A percentile compares a stretch with the other conserved stretches of the same genome.
Evolutionary conservation across 2,329 filamentous ascomycete genomes (phyloP).

Genomic region (Apiospora kogelbergensis): DNA sequence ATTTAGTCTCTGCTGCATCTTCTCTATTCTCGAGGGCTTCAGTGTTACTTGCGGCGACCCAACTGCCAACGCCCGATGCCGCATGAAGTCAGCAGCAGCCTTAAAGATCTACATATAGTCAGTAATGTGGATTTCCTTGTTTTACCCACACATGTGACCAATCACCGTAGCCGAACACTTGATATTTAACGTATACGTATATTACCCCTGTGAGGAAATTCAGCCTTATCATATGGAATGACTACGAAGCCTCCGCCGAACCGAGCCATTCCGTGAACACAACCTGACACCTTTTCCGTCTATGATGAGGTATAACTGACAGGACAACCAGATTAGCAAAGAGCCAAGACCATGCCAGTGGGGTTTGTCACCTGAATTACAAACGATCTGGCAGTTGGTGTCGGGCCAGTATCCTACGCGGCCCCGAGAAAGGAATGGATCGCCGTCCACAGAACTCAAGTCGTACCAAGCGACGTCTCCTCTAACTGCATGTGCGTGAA

Average conservation of each 20-base stretch:
- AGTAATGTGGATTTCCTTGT: too few relatives aligned
- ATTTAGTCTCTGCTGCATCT: too few relatives aligned
- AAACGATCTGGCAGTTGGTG: constrained; percentile 17
- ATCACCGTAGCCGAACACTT: too few relatives aligned
- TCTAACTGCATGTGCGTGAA: background rate
- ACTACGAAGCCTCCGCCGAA: background rate
- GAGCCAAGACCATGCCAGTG: background rate
- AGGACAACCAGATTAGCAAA: background rate
- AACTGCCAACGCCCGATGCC: too few relatives aligned
- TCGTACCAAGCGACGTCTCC: constrained; percentile 20
- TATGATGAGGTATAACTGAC: background rate
- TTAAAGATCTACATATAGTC: too few relatives aligned
- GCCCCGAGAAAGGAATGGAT: constrained; percentile 18
- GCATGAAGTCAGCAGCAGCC: too few relatives aligned
- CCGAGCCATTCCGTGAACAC: background rate
- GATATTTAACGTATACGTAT: too few relatives aligned
- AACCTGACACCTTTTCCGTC: background rate
- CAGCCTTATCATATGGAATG: too few relatives aligned
- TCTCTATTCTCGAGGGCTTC: too few relatives aligned
- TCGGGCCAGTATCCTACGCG: constrained; percentile 21
- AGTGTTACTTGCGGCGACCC: too few relatives aligned
- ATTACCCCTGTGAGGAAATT: too few relatives aligned
- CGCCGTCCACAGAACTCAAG: constrained; percentile 22
- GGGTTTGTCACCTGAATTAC: constrained; percentile 12
- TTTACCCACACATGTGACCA: too few relatives aligned